Percentiles rank a stretch among this genome's conserved stretches.
phyloP scores from a whole-genome alignment of 495 filamentous ascomycete species.

The Mycothermus thermophilus region DNA sequence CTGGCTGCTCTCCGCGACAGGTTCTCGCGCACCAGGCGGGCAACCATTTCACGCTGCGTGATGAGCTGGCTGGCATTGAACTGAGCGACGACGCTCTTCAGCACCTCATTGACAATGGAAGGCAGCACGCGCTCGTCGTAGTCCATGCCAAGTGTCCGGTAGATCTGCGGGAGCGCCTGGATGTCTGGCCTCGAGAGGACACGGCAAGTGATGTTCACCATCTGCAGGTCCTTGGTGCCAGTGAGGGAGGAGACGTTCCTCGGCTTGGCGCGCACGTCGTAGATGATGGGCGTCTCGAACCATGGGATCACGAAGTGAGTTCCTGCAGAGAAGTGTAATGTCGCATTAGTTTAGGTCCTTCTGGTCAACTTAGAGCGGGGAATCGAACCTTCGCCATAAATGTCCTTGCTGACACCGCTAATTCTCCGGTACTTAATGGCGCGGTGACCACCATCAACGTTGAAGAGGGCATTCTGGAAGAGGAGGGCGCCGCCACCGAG shows the following conservation, averaged over 20 bases:
- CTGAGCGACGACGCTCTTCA: conserved; percentile 97
- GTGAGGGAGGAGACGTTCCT: conserved; percentile 94
- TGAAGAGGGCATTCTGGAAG: conserved; percentile 83
- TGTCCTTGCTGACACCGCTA: conserved; percentile 90
- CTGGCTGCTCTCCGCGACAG: conserved; percentile 76
- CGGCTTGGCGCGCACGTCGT: conserved; percentile 95
- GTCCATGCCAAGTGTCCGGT: conserved; percentile 86
- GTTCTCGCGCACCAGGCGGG: conserved; percentile 81
- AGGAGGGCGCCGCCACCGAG: conserved; percentile 51
- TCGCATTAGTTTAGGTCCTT: conserved; percentile 1
- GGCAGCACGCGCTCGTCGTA: conserved; percentile 95
- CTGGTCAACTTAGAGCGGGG: too few relatives aligned
- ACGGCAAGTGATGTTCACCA: conserved; percentile 99
- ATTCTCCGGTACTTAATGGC: conserved; percentile 96
- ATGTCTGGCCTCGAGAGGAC: conserved; percentile 85
- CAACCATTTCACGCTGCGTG: conserved; percentile 95
- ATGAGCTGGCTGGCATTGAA: conserved; percentile 98
- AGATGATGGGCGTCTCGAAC: conserved; percentile 92
- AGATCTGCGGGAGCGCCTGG: conserved; percentile 85
- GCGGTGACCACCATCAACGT: conserved; percentile 97
- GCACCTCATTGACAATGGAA: conserved; percentile 95
- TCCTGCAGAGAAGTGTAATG: conserved; percentile 41
- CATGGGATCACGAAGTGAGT: conserved; percentile 89
- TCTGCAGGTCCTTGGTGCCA: conserved; percentile 97
- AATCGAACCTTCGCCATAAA: conserved; percentile 89